A percentile compares a stretch with the other conserved stretches of the same genome.
Evolutionary conservation across 1,284 basidiomycete genomes (phyloP).

Genomic region (Puccinia hordei): DNA sequence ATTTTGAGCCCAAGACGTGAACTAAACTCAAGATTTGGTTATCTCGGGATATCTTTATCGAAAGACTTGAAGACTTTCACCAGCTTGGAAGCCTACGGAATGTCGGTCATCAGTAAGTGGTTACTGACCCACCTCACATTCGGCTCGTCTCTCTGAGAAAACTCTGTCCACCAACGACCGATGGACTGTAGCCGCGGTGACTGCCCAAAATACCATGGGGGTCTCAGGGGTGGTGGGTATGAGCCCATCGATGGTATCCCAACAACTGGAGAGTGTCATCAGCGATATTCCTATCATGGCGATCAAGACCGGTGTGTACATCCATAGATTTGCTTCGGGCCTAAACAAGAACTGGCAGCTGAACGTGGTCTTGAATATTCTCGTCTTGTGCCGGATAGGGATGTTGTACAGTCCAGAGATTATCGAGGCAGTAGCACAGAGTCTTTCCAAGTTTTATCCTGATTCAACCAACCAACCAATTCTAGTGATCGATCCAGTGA

Average conservation of each 20-base stretch:
- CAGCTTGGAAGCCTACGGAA: slow-evolving; percentile 77
- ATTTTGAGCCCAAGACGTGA: no score
- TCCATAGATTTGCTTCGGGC: background rate
- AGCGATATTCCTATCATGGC: slow-evolving; percentile 73
- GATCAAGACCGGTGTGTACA: slow-evolving; percentile 78
- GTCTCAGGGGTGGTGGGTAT: slow-evolving; percentile 67
- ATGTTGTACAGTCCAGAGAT: slow-evolving; percentile 34
- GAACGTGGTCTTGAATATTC: no score
- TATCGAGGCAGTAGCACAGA: slow-evolving; percentile 15
- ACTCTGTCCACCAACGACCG: no score
- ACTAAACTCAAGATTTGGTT: no score
- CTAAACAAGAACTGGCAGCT: no score
- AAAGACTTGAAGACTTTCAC: slow-evolving; percentile 74
- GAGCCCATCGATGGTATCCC: slow-evolving; percentile 56
- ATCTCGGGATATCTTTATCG: no score
- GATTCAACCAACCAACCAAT: slow-evolving; percentile 60
- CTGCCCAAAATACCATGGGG: slow-evolving; percentile 86
- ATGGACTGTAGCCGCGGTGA: slow-evolving; percentile 74
- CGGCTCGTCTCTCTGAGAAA: background rate
- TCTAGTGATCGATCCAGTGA: slow-evolving; percentile 84
- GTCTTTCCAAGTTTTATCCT: slow-evolving; percentile 17
- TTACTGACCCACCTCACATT: background rate
- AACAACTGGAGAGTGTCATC: slow-evolving; percentile 73
- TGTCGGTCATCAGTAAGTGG: slow-evolving; percentile 69
- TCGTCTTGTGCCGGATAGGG: slow-evolving; percentile 18